Evolutionary conservation across 1,284 basidiomycete species (phyloP).

Genomic region (Cryptococcus sp.): DNA sequence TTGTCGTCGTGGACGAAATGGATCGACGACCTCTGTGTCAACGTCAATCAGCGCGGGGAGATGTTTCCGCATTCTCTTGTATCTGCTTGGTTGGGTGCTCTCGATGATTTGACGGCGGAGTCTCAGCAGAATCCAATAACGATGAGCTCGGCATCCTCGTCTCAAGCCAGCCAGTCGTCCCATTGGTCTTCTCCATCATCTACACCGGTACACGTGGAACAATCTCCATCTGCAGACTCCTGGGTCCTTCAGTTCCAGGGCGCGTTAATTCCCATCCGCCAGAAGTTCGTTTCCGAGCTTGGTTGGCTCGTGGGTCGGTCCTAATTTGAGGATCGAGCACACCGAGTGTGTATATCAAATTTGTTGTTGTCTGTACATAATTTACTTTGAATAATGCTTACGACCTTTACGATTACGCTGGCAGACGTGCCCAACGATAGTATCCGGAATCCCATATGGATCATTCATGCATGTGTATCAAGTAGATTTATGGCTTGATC

Average conservation of each 20-base stretch:
- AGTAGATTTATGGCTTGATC: not conserved
- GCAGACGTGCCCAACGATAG: not conserved
- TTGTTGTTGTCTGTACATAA: not conserved
- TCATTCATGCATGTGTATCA: slow-evolving; percentile 3
- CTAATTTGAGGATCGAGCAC: not conserved
- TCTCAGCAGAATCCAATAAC: too few relatives aligned
- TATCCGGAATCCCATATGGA: not conserved
- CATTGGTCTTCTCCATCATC: slow-evolving; percentile 10
- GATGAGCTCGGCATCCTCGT: too few relatives aligned
- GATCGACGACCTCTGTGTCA: slow-evolving; percentile 32
- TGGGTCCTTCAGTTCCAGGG: slow-evolving; percentile 4
- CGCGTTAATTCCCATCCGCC: slow-evolving; percentile 33
- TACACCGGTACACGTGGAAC: not conserved
- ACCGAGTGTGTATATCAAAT: slow-evolving; percentile 4
- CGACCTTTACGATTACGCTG: not conserved
- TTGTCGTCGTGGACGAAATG: slow-evolving; percentile 39
- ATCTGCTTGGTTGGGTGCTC: slow-evolving; percentile 33
- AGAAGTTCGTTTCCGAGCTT: slow-evolving; percentile 36
- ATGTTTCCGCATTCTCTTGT: slow-evolving; percentile 46
- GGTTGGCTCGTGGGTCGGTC: slow-evolving; percentile 44
- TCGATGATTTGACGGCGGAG: slow-evolving; percentile 25
- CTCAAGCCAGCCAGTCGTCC: slow-evolving; percentile 2
- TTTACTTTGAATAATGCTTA: not conserved
- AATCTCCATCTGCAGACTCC: not conserved
- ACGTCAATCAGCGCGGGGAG: slow-evolving; percentile 46